A percentile compares a stretch with the other conserved stretches of the same genome.
phyloP scores from a whole-genome alignment of 495 filamentous ascomycete species.

The Astrocystis sublimbata region DNA sequence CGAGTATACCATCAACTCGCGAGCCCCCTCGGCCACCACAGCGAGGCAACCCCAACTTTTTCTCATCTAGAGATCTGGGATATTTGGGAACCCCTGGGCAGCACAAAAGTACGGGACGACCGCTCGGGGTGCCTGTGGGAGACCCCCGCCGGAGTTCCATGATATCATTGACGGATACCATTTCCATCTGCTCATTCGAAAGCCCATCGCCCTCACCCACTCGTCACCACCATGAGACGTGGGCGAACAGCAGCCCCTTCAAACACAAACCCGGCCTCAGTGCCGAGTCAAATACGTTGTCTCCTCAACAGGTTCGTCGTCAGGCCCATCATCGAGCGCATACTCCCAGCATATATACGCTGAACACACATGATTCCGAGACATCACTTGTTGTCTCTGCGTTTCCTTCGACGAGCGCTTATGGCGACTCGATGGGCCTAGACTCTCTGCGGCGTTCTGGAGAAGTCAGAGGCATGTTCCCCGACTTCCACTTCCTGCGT shows the following conservation, averaged over 20 bases:
- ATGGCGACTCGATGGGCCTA: constrained; percentile 57
- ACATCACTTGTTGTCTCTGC: constrained; percentile 64
- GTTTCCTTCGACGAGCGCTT: constrained; percentile 52
- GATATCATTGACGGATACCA: constrained; percentile 61
- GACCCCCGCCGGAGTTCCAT: constrained; percentile 59
- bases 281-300: background rate
- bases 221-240: constrained; percentile 23
- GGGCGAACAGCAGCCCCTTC: background rate
- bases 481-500: constrained; percentile 63
- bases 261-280: background rate
- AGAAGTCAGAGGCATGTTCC: constrained; percentile 64
- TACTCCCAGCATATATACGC: constrained; percentile 68
- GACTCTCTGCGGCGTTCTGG: constrained; percentile 58
- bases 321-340: constrained; percentile 36
- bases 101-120: constrained; percentile 37
- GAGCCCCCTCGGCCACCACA: constrained; percentile 46
- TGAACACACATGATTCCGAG: constrained; percentile 64
- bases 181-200: constrained; percentile 53
- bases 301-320: constrained; percentile 27
- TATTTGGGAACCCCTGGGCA: constrained; percentile 13
- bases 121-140: constrained; percentile 53
- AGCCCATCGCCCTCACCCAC: constrained; percentile 36
- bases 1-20: constrained; percentile 25
- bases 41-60: constrained; percentile 38
- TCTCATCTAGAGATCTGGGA: constrained; percentile 35